Conservation (phyloP, 2,329 filamentous ascomycete species). For the Fusarium odoratissimum region DNA sequence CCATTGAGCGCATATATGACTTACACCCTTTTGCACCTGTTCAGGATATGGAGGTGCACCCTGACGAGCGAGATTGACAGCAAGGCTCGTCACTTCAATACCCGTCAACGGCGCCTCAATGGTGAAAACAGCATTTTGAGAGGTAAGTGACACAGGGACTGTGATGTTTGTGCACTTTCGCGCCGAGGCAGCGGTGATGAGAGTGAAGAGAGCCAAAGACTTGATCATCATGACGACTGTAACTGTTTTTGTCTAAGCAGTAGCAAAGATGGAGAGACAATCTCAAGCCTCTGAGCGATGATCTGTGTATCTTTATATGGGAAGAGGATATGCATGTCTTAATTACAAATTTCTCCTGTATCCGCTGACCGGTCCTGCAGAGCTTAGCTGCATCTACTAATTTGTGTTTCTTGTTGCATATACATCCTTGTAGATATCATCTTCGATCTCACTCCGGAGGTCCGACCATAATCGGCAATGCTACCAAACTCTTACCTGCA, state of each 20-base stretch:
- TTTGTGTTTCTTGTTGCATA: neutral
- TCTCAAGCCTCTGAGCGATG: slow-evolving; percentile 1
- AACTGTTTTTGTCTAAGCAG: neutral
- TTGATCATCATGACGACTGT: slow-evolving; percentile 37
- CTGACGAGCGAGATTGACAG: slow-evolving; percentile 60
- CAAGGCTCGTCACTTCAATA: slow-evolving; percentile 68
- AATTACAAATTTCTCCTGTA: slow-evolving; percentile 30
- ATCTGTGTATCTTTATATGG: slow-evolving; percentile 32
- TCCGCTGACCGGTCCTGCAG: slow-evolving; percentile 12
- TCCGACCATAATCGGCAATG: slow-evolving; percentile 9
- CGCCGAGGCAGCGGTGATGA: slow-evolving; percentile 48
- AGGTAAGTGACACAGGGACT: slow-evolving; percentile 65
- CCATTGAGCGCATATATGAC: slow-evolving; percentile 7
- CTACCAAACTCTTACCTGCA: neutral
- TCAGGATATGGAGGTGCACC: slow-evolving; percentile 61
- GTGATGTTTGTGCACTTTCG: slow-evolving; percentile 61
- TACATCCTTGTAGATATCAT: neutral
- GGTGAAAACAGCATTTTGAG: slow-evolving; percentile 66
- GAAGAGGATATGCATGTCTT: neutral
- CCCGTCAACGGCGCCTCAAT: slow-evolving; percentile 60
- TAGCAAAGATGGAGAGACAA: neutral
- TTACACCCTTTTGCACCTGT: slow-evolving; percentile 57
- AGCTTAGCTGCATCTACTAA: neutral
- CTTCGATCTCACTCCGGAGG: slow-evolving; percentile 4
- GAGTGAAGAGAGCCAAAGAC: slow-evolving; percentile 36